Conservation (phyloP, 2,329 filamentous ascomycete genomes). For the Geosmithia flava region DNA sequence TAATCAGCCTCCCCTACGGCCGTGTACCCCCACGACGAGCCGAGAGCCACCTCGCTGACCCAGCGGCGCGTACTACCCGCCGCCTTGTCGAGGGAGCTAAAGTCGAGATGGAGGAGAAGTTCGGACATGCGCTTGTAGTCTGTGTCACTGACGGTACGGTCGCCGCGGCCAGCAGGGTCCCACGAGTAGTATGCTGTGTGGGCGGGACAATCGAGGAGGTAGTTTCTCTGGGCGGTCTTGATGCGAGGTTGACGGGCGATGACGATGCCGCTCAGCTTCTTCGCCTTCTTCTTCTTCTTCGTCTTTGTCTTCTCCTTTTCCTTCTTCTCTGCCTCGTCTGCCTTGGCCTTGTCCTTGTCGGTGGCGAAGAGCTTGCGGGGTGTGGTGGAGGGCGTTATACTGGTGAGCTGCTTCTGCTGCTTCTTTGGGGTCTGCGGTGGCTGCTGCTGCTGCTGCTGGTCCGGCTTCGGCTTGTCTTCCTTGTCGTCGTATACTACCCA, state of each 20-base stretch:
- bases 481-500: conserved; percentile 74
- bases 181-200: conserved; percentile 53
- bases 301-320: conserved; percentile 2
- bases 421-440: conserved; percentile 3
- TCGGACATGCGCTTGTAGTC: conserved; percentile 58
- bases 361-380: conserved; percentile 19
- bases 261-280: conserved; percentile 46
- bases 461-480: conserved; percentile 11
- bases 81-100: conserved; percentile 52
- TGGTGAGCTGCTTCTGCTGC: conserved; percentile 3
- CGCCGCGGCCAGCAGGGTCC: conserved; percentile 49
- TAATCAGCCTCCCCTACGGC: conserved; percentile 30
- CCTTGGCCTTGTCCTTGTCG: conserved; percentile 6
- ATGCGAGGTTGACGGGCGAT: conserved; percentile 50
- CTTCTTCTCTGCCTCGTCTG: conserved; percentile 3
- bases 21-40: conserved; percentile 34
- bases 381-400: conserved; percentile 16
- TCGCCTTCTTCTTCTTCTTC: conserved; percentile 19
- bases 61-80: conserved; percentile 55
- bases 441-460: conserved; percentile 9
- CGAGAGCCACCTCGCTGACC: conserved; percentile 52
- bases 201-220: conserved; percentile 33
- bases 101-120: conserved; percentile 61
- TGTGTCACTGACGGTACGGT: conserved; percentile 48
- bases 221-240: conserved; percentile 44